Evolutionary conservation across 176 grass and related monocot species (phyloP), one percentile per base, ranked within the genome.

Genomic region (Oryza nivara): DNA sequence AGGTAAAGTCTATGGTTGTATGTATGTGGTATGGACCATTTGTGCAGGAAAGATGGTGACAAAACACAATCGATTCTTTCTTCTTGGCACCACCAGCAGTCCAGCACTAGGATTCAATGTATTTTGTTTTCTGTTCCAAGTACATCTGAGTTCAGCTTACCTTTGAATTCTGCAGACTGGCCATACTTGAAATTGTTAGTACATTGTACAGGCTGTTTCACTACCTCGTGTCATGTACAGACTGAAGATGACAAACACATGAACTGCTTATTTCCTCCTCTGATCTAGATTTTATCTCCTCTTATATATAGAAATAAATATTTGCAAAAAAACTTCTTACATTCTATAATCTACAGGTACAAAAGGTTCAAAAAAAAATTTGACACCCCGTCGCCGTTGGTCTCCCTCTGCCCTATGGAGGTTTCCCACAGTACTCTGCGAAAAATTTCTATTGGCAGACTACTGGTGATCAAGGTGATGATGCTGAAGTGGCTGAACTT

Each of bases 261-360:
- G 80, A 80, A 66, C 70, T 80, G 28, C 70, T 80, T 86, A 49
- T 87, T 81, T 76, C 68, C 73, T 76, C 64, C 65, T 66, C 51
- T 84, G 85, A 52, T 38, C 85, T 91, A 91, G 74, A 88, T 38
- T 80, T 80, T 87, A 83, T 76, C 80, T 81, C 84, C 80, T 80
- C 70, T 80, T 88, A 84, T 84, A 91, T 91, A 81, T 91, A 75
- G 41, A 66, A 87, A 91, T 88, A 91, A 91, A 91, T 76, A 91
- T 91, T 84, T 87, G 76, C 89, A 91, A 87, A 90, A 91, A 84
- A 47, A n/a, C 25, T 87, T 87, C 40, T 81, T 91, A 91, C 89
- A 87, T 80, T 87, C 85, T 91, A 87, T 80, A 91, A 60, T 87
- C 89, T 91, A 91, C 81, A 88, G 81, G 89, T 87, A 91, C 89